phyloP scores from a whole-genome alignment of 257 asterid species.

The Penstemon barbatus region DNA sequence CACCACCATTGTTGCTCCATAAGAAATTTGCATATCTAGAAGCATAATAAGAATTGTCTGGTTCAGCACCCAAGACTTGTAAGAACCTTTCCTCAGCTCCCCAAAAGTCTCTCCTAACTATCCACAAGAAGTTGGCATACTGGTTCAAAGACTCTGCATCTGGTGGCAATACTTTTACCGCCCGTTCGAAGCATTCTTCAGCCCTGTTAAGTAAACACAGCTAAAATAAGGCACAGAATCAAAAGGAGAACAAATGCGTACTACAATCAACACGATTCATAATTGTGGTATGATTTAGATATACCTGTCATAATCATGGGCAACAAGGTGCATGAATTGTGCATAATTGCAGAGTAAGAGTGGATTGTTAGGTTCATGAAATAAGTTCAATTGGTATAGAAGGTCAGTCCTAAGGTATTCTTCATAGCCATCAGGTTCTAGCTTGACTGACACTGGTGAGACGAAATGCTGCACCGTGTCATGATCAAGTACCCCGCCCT shows the following conservation, averaged over 20 bases:
- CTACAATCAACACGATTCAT: too few species aligned
- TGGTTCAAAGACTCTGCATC: slow-evolving; percentile 64
- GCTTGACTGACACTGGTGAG: slow-evolving; percentile 59
- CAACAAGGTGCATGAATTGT: slow-evolving; percentile 58
- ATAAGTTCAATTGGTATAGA: slow-evolving; percentile 58
- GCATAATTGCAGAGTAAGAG: slow-evolving; percentile 84
- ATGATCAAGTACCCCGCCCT: slow-evolving; percentile 36
- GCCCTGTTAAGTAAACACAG: slow-evolving; percentile 51
- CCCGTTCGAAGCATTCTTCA: slow-evolving; percentile 79
- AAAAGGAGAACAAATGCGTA: too few species aligned
- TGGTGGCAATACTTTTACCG: slow-evolving; percentile 52
- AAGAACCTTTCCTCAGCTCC: slow-evolving; percentile 74
- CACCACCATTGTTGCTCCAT: slow-evolving; percentile 82
- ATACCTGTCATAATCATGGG: slow-evolving; percentile 69
- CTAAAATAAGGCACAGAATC: background rate
- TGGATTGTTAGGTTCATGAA: slow-evolving; percentile 61
- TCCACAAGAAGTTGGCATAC: slow-evolving; percentile 86
- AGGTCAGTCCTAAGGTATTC: slow-evolving; percentile 62
- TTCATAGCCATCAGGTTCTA: slow-evolving; percentile 54
- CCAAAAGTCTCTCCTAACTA: slow-evolving; percentile 52
- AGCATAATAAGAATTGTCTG: slow-evolving; percentile 48
- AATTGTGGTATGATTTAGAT: slow-evolving; percentile 2
- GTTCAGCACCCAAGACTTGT: slow-evolving; percentile 64
- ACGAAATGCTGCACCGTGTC: slow-evolving; percentile 44
- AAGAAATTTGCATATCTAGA: slow-evolving; percentile 72